Base-by-base conservation (phyloP, 2,329 filamentous ascomycete genomes). In the Tolypocladium album region DNA sequence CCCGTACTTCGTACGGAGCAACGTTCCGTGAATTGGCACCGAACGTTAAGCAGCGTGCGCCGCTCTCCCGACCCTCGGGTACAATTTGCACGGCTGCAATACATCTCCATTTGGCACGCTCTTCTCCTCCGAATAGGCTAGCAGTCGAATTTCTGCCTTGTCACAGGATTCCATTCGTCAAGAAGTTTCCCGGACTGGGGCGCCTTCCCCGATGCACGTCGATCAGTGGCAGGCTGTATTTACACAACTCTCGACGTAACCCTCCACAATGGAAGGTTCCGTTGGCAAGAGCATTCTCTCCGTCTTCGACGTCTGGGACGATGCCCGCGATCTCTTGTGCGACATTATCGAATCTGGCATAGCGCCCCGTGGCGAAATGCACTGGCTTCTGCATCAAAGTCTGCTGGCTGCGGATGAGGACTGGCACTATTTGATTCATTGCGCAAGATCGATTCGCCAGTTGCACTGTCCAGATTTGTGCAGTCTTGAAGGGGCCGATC, bases 341-440 rank as follows among this genome's bases (percentile, higher is more conserved):
- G 64, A 69, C 58, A 58, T 74, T 43, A 61, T 75, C 43, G 66
- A 70, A 34, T 67, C 67, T 6, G 43, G 63, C 20, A 59, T 58
- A 24, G 65, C 67, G n/a, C 62, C 71, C n/a, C 52, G 36, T 6
- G 58, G 63, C 20, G 71, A 76, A 57, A 61, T 61, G n/a, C 59
- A 67, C 58, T 31, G 59, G 42, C 65, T 75, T 39, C 62, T 71
- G 34, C 60, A 69, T 50, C 59, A 68, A 50, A 75, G 72, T 58
- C 63, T 76, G 27, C 59, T 68, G 5, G 72, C 71, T 43, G 68
- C 69, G 15, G 67, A 69, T 24, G 66, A 76, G 55, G 68, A 73
- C 56, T 76, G 72, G 69, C 58, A 71, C 22, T 65, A 66, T 58
- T 59, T 71, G 61, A 64, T 76, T n/a, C 63, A 72, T 22, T 71